Evolutionary conservation across 1,284 basidiomycete genomes (phyloP).

Genomic region (Moesziomyces globuligerus): DNA sequence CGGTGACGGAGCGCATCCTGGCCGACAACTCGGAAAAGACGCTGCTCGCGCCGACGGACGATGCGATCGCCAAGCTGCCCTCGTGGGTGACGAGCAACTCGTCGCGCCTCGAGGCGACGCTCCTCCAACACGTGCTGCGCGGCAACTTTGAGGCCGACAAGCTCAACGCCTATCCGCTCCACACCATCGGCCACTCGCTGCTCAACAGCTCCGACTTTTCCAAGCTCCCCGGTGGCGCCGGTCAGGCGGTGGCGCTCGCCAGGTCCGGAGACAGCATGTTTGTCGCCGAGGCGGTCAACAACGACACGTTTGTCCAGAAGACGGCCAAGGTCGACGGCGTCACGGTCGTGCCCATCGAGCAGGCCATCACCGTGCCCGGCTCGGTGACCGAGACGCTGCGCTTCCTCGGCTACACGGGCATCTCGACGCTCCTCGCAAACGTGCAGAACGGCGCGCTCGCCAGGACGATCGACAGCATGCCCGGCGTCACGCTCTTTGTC

Average conservation of each 20-base stretch:
- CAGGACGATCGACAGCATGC: slow-evolving; percentile 37
- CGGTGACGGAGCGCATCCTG: slow-evolving; percentile 46
- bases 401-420: slow-evolving; percentile 29
- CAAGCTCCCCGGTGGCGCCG: slow-evolving; percentile 52
- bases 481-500: slow-evolving; percentile 54
- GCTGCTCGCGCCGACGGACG: slow-evolving; percentile 48
- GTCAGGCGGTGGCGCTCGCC: slow-evolving; percentile 51
- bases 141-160: slow-evolving; percentile 32
- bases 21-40: slow-evolving; percentile 38
- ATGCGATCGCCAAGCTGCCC: slow-evolving; percentile 41
- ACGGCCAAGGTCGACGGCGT: slow-evolving; percentile 27
- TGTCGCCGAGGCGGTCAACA: slow-evolving; percentile 52
- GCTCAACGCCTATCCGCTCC: slow-evolving; percentile 38
- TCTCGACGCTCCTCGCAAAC: slow-evolving; percentile 24
- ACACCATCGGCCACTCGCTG: slow-evolving; percentile 54
- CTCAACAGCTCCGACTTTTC: slow-evolving; percentile 26
- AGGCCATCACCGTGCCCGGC: slow-evolving; percentile 54
- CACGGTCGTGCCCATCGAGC: slow-evolving; percentile 49
- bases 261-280: slow-evolving; percentile 12
- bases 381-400: slow-evolving; percentile 36
- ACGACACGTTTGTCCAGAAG: slow-evolving; percentile 23
- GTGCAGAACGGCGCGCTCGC: slow-evolving; percentile 34
- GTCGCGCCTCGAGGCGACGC: slow-evolving; percentile 45
- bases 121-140: slow-evolving; percentile 50
- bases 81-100: slow-evolving; percentile 44